Conservation (phyloP, 495 filamentous ascomycete species). For the Penicillium canariense region DNA sequence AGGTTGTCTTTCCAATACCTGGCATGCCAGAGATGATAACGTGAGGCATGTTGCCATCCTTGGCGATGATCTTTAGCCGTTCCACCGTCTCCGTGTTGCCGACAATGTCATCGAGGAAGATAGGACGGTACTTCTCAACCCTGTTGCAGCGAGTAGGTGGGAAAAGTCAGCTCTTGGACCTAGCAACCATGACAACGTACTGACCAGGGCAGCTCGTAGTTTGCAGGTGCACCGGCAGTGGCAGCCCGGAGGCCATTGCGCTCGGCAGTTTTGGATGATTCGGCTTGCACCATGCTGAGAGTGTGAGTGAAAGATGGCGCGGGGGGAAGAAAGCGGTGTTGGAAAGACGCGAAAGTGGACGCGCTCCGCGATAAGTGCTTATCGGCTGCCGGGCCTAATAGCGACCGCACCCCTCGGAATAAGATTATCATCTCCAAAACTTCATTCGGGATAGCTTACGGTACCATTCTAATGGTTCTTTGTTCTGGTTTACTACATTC, state of each 20-base stretch:
- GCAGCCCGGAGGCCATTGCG: conserved; percentile 65
- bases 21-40: conserved; percentile 99
- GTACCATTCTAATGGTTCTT: no score
- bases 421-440: no score
- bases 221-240: conserved; percentile 56
- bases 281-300: conserved; percentile 51
- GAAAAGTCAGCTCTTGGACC: conserved; percentile 12
- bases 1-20: conserved; percentile 98
- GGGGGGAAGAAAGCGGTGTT: conserved; percentile 6
- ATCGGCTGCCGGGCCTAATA: neutral
- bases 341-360: conserved; percentile 33
- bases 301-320: neutral
- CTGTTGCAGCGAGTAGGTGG: conserved; percentile 41
- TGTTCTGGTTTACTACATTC: no score
- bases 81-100: conserved; percentile 98
- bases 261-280: conserved; percentile 75
- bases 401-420: no score
- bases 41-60: conserved; percentile 99
- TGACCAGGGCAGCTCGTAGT: conserved; percentile 92
- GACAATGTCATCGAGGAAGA: conserved; percentile 93
- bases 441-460: no score
- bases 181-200: conserved; percentile 18
- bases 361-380: conserved; percentile 24
- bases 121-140: conserved; percentile 97
- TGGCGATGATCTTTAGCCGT: conserved; percentile 96